Evolutionary conservation across 805 yeast genomes (phyloP).

Genomic region (Zygoascus bituminiphila): DNA sequence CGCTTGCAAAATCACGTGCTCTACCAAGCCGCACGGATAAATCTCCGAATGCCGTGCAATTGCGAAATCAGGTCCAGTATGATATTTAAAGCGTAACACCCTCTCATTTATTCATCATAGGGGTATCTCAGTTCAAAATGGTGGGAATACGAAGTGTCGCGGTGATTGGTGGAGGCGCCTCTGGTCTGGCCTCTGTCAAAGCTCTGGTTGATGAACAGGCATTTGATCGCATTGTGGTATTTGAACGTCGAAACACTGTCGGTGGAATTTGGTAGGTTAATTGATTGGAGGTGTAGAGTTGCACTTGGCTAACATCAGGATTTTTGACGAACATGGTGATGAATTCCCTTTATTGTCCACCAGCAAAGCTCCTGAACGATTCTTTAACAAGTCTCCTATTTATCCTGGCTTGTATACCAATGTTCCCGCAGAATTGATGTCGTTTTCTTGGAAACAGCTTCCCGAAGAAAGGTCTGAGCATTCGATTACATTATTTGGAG

Average conservation of each 20-base stretch:
- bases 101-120: background rate
- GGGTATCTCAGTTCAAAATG: background rate
- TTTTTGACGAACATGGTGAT: background rate
- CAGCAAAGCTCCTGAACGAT: background rate
- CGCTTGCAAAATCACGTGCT: background rate
- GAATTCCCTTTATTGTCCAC: background rate
- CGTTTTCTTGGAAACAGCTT: background rate
- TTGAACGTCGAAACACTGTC: conserved; percentile 45
- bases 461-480: background rate
- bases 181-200: conserved; percentile 57
- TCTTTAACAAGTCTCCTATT: conserved; percentile 3
- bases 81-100: background rate
- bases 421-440: conserved; percentile 8
- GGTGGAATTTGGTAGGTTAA: conserved; percentile 64
- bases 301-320: conserved; percentile 13
- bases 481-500: background rate
- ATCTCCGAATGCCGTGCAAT: background rate
- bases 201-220: conserved; percentile 46
- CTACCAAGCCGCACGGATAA: background rate
- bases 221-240: conserved; percentile 41
- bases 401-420: conserved; percentile 6
- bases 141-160: conserved; percentile 35
- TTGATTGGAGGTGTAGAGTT: background rate
- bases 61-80: background rate
- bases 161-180: conserved; percentile 72